These are phyloP conservation scores for Leccinum ochraceum DNA, from an alignment of 768 basidiomycete genomes.

Conservation along the genomic window DNA sequence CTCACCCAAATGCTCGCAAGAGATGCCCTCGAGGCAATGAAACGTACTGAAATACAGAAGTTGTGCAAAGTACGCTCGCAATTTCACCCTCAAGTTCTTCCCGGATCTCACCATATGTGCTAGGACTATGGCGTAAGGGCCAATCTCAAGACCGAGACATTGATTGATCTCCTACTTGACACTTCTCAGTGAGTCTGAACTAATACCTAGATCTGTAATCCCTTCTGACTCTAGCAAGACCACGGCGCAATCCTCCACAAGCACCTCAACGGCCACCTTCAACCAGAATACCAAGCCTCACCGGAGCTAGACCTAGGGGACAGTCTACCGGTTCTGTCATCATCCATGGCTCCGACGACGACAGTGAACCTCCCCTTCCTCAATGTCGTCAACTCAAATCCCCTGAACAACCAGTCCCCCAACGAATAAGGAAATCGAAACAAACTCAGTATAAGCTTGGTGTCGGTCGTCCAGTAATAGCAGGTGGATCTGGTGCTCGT, in stretches of 20 bases:
- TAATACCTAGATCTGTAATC: constrained; percentile 34
- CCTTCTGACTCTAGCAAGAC: constrained; percentile 37
- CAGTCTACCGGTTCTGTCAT: constrained; percentile 38
- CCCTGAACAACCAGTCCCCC: constrained; percentile 24
- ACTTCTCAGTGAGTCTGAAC: constrained; percentile 41
- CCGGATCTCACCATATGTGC: constrained; percentile 18
- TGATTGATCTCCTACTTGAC: constrained; percentile 73
- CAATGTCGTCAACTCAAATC: constrained; percentile 20
- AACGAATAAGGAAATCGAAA: constrained; percentile 66
- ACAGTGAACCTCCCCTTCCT: constrained; percentile 32
- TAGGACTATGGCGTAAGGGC: constrained; percentile 82
- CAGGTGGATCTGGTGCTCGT: constrained; percentile 68
- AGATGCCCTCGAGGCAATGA: constrained; percentile 53
- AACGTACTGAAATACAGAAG: constrained; percentile 55
- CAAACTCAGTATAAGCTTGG: constrained; percentile 70
- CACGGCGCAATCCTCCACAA: constrained; percentile 24
- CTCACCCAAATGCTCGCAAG: constrained; percentile 38
- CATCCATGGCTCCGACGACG: constrained; percentile 46
- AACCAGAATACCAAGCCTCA: constrained; percentile 33
- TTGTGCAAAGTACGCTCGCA: constrained; percentile 53
- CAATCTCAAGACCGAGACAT: constrained; percentile 76
- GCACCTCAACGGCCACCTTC: constrained; percentile 33
- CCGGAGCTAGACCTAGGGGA: constrained; percentile 29
- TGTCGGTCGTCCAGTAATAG: constrained; percentile 65
- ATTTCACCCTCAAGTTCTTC: constrained; percentile 15